Percentiles rank a stretch among this genome's conserved stretches.
phyloP scores from a whole-genome alignment of 2,329 filamentous ascomycete species.

The Phaeosphaeriaceae sp. region DNA sequence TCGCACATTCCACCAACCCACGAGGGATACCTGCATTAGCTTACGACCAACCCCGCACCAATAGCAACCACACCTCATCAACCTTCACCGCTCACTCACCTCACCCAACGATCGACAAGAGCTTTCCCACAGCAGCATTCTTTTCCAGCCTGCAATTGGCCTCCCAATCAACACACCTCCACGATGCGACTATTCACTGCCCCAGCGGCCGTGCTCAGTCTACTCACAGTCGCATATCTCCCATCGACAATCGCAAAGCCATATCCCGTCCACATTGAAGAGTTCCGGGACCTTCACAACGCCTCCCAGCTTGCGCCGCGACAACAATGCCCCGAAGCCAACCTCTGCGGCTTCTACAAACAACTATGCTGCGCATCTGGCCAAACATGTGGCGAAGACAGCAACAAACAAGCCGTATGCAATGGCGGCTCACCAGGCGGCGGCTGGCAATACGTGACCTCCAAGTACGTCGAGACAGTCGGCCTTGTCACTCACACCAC shows the following conservation, averaged over 20 bases:
- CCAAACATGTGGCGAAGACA: conserved; percentile 40
- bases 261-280: conserved; percentile 37
- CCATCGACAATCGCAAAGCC: conserved; percentile 59
- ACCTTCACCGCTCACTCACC: conserved; percentile 22
- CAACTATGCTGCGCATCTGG: conserved; percentile 45
- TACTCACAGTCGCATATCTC: conserved; percentile 54
- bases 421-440: conserved; percentile 23
- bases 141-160: conserved; percentile 11
- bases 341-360: conserved; percentile 42
- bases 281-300: conserved; percentile 37
- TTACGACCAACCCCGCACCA: conserved; percentile 22
- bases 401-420: conserved; percentile 46
- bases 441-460: conserved; percentile 63
- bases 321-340: conserved; percentile 13
- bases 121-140: neutral
- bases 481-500: conserved; percentile 60
- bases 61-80: conserved; percentile 18
- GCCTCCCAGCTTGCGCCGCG: conserved; percentile 35
- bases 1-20: conserved; percentile 3
- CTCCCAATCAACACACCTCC: conserved; percentile 12
- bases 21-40: conserved; percentile 16
- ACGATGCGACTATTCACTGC: conserved; percentile 52
- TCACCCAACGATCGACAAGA: no score
- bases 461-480: conserved; percentile 61
- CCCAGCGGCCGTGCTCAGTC: conserved; percentile 71